A percentile compares a stretch with the other conserved stretches of the same genome.
phyloP scores from a whole-genome alignment of 306 rosid species.

The Cercis canadensis region DNA sequence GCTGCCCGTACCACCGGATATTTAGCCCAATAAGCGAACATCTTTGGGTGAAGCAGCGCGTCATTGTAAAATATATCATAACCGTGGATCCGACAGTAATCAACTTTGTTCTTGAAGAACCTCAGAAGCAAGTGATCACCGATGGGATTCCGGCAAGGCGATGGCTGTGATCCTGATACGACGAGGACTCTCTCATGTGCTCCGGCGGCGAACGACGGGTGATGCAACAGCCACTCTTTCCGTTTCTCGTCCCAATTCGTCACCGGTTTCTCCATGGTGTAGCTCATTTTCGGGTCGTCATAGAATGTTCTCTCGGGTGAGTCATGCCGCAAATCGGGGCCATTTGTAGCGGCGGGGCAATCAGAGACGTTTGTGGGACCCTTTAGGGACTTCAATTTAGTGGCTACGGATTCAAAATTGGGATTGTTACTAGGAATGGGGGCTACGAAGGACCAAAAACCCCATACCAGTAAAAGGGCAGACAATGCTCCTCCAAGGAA shows the following conservation, averaged over 20 bases:
- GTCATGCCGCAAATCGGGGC: slow-evolving; percentile 42
- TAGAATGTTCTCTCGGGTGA: slow-evolving; percentile 62
- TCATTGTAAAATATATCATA: slow-evolving; percentile 74
- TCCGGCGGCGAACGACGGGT: slow-evolving; percentile 60
- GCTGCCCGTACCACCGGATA: slow-evolving; percentile 77
- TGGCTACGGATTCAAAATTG: slow-evolving; percentile 2
- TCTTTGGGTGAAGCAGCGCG: slow-evolving; percentile 64
- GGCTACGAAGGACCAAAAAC: slow-evolving; percentile 49
- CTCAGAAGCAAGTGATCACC: slow-evolving; percentile 76
- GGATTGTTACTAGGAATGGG: slow-evolving; percentile 36
- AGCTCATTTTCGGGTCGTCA: slow-evolving; percentile 66
- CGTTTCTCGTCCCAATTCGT: slow-evolving; percentile 78
- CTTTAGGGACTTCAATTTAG: not conserved
- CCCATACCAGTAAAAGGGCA: slow-evolving; percentile 65
- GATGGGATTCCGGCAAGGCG: slow-evolving; percentile 66
- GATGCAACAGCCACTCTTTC: slow-evolving; percentile 57
- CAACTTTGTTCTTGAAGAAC: slow-evolving; percentile 85
- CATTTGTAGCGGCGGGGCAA: slow-evolving; percentile 12
- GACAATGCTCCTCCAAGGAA: slow-evolving; percentile 67
- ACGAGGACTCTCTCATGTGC: slow-evolving; percentile 39
- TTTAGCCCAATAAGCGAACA: slow-evolving; percentile 82
- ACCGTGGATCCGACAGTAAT: slow-evolving; percentile 79
- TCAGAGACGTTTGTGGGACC: not conserved
- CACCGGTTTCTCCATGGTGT: slow-evolving; percentile 59
- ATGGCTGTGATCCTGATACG: slow-evolving; percentile 84